Base-by-base conservation (phyloP, 768 basidiomycete species). In the Chalciporus piperatus region DNA sequence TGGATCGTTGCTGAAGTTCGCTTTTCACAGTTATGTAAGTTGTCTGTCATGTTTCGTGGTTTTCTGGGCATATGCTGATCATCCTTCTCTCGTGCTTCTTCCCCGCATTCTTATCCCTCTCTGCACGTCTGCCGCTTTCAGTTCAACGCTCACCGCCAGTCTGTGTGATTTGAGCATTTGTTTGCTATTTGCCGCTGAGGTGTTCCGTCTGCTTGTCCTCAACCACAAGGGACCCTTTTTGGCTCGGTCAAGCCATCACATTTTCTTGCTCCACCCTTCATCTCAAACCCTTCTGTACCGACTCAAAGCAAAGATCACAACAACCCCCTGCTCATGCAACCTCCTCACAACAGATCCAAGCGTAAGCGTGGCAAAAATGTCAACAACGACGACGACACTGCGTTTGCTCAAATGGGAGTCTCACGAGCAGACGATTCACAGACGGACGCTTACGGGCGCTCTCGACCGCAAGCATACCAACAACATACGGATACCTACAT, bases 351-450 rank as follows among this genome's bases (percentile, higher is more conserved):
- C 58, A 75, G 72, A 56, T 70, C 74, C 61, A 76, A 80, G 62
- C 74, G 80, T 59, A 76, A 78, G 64, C 78, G 79, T 66, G 71
- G 69, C 49, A 74, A 74, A 68, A 80, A 76, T 63, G 76, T 71
- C 56, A 70, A 76, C 55, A 76, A 78, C 59, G 75, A 77, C 58
- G 79, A 82, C 56, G 76, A 78, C 57, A 56, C 55, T 23, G 43
- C 45, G 42, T 59, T 60, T 59, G 68, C 70, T 54, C 76, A 59
- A 49, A 73, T 65, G 70, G 27, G 50, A 30, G 74, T 72, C 67
- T 69, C 75, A 62, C 79, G 76, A 67, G 66, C 60, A 57, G 81
- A 82, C 54, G 81, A 84, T 57, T 62, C 72, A 50, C 75, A 72
- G 69, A 65, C 76, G 60, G 79, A 83, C 54, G 66, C 74, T 51